Percentiles rank a stretch among this genome's conserved stretches.
phyloP scores from a whole-genome alignment of 2,329 filamentous ascomycete genomes.

The Fusarium sp. region DNA sequence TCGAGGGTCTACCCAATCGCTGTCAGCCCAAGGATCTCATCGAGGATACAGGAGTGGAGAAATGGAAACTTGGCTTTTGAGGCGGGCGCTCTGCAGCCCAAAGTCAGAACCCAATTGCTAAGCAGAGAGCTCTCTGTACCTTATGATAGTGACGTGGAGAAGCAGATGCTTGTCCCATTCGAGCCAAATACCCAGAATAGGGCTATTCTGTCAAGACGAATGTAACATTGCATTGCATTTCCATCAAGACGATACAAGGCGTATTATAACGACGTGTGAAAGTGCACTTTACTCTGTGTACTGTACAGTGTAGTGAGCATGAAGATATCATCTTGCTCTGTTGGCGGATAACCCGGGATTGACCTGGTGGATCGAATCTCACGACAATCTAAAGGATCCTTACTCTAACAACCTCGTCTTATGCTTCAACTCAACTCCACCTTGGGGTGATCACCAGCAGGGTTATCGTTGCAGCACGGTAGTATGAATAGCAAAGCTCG shows the following conservation, averaged over 20 bases:
- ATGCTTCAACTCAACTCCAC: constrained; percentile 23
- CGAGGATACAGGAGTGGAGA: constrained; percentile 9
- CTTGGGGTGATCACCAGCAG: constrained; percentile 33
- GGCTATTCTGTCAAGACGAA: constrained; percentile 1
- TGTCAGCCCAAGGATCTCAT: constrained; percentile 7
- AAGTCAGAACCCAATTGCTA: constrained; percentile 41
- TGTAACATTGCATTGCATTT: constrained; percentile 35
- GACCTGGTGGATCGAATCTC: constrained; percentile 2
- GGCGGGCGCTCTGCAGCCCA: constrained; percentile 33
- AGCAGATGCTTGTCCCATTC: constrained; percentile 8
- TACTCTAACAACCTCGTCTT: background rate
- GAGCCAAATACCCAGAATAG: background rate
- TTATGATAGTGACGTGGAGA: constrained; percentile 33
- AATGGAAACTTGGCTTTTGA: constrained; percentile 28
- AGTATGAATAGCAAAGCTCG: background rate
- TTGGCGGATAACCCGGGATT: background rate
- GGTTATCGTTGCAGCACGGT: constrained; percentile 13
- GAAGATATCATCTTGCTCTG: constrained; percentile 6
- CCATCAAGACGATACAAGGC: background rate
- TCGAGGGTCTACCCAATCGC: constrained; percentile 2
- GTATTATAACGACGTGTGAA: constrained; percentile 14
- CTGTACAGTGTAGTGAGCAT: background rate
- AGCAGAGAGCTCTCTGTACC: background rate
- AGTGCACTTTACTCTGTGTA: background rate
- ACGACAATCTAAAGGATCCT: constrained; percentile 24